Percentiles rank a stretch among this genome's conserved stretches.
These are phyloP conservation scores for Bipolaris bicolor DNA, from an alignment of 2,329 filamentous ascomycete genomes.

Conservation along the genomic window DNA sequence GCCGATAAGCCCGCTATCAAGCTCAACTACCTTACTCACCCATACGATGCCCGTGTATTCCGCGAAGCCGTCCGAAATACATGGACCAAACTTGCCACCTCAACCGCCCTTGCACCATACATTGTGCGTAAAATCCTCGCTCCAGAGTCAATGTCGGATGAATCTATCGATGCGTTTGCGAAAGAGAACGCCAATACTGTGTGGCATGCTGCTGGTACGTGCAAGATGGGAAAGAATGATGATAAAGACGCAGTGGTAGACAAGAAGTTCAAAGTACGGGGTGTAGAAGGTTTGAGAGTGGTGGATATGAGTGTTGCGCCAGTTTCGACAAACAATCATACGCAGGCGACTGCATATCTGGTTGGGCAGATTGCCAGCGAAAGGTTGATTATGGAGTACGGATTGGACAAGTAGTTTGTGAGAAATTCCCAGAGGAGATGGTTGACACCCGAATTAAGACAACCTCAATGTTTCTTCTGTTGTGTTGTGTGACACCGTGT, in stretches of 20 bases:
- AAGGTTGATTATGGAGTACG: constrained; percentile 40
- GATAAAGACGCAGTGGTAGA: constrained; percentile 49
- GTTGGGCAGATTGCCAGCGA: constrained; percentile 45
- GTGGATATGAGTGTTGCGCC: constrained; percentile 48
- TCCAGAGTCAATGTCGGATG: constrained; percentile 52
- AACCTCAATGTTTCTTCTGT: background rate
- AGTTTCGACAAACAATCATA: constrained; percentile 45
- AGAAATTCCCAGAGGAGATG: background rate
- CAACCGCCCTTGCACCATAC: constrained; percentile 58
- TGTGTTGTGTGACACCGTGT: background rate
- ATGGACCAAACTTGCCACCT: constrained; percentile 51
- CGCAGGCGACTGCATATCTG: constrained; percentile 45
- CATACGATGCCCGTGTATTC: constrained; percentile 57
- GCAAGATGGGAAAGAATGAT: constrained; percentile 46
- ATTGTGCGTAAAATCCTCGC: constrained; percentile 56
- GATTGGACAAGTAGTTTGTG: constrained; percentile 14
- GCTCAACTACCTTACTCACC: constrained; percentile 59
- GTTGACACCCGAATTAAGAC: background rate
- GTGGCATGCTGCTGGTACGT: constrained; percentile 48
- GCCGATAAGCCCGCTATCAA: constrained; percentile 59
- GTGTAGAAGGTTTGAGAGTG: constrained; percentile 47
- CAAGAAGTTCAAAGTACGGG: constrained; percentile 45
- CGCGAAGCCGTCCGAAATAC: constrained; percentile 47
- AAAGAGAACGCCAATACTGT: constrained; percentile 38
- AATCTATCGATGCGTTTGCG: constrained; percentile 56